phyloP scores from a whole-genome alignment of 2,329 filamentous ascomycete genomes.

The Aspergillus melleus region DNA sequence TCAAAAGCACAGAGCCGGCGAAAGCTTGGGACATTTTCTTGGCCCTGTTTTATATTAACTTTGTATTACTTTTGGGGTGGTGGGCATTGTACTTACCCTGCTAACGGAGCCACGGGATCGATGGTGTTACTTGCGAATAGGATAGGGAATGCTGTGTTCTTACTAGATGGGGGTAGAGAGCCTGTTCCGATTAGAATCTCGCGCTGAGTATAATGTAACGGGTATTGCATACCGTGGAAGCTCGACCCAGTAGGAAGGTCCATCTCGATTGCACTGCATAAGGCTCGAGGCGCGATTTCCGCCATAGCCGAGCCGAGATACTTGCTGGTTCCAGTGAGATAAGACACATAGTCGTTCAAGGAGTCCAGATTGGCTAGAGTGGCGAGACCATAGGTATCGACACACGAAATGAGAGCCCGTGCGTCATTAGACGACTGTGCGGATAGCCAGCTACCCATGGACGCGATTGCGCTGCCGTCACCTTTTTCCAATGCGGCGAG shows the following conservation, averaged over 20 bases:
- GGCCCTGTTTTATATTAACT: not conserved
- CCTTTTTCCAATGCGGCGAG: not conserved
- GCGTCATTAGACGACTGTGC: not conserved
- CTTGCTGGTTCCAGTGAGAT: not conserved
- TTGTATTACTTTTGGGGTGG: too few relatives aligned
- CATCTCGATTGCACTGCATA: not conserved
- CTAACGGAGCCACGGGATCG: slow-evolving; percentile 58
- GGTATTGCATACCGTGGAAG: not conserved
- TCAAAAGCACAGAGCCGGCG: slow-evolving; percentile 39
- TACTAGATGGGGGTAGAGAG: not conserved
- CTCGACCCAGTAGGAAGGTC: not conserved
- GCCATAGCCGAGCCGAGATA: not conserved
- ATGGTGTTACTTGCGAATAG: slow-evolving; percentile 56
- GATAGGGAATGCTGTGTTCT: slow-evolving; percentile 46
- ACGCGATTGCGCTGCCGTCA: not conserved
- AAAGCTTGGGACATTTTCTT: slow-evolving; percentile 35
- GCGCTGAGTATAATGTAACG: not conserved
- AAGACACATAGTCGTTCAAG: not conserved
- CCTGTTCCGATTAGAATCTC: not conserved
- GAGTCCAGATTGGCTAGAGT: not conserved
- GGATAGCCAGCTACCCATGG: not conserved
- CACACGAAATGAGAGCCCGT: not conserved
- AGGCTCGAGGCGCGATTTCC: not conserved
- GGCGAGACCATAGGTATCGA: not conserved
- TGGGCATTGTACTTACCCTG: slow-evolving; percentile 11